A percentile compares a stretch with the other conserved stretches of the same genome.
phyloP scores from a whole-genome alignment of 495 filamentous ascomycete genomes.

The Cetradonia linearis region DNA sequence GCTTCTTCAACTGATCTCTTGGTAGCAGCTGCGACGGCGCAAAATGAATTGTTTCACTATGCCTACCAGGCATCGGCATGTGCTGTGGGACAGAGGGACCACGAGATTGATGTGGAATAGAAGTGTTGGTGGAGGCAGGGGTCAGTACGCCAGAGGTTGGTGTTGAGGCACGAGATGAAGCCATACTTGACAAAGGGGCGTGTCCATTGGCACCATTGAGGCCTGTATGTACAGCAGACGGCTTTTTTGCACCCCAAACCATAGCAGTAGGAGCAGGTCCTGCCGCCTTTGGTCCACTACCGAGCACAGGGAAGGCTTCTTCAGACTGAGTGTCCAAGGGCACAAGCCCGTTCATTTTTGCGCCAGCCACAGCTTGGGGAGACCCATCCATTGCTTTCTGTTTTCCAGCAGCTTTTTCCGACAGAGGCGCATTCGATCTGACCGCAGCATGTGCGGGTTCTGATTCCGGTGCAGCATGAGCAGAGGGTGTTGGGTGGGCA shows the following conservation, averaged over 20 bases:
- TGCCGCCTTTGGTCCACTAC: constrained; percentile 55
- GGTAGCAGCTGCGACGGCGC: constrained; percentile 62
- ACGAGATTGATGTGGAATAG: constrained; percentile 24
- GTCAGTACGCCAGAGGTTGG: constrained; percentile 48
- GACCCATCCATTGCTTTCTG: constrained; percentile 41
- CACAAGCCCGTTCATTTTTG: constrained; percentile 37
- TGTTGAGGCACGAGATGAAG: constrained; percentile 45
- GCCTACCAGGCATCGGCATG: constrained; percentile 65
- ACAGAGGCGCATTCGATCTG: constrained; percentile 27
- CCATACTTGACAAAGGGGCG: constrained; percentile 31
- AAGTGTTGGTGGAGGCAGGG: constrained; percentile 39
- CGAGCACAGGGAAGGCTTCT: constrained; percentile 83
- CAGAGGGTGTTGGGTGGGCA: constrained; percentile 45
- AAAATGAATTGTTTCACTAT: constrained; percentile 62
- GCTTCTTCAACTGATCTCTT: constrained; percentile 67
- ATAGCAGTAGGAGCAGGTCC: constrained; percentile 46
- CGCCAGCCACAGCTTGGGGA: constrained; percentile 27
- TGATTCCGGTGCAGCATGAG: constrained; percentile 5
- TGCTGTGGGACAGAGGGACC: constrained; percentile 39
- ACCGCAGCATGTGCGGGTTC: constrained; percentile 8
- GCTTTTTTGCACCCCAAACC: constrained; percentile 58
- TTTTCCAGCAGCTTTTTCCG: constrained; percentile 53
- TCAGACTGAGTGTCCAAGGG: constrained; percentile 71
- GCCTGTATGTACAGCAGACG: constrained; percentile 45
- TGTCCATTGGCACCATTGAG: constrained; percentile 47